Percentiles rank a stretch among this genome's conserved stretches.
These are phyloP conservation scores for Mimosa pudica DNA, from an alignment of 306 rosid species.

Conservation along the genomic window DNA sequence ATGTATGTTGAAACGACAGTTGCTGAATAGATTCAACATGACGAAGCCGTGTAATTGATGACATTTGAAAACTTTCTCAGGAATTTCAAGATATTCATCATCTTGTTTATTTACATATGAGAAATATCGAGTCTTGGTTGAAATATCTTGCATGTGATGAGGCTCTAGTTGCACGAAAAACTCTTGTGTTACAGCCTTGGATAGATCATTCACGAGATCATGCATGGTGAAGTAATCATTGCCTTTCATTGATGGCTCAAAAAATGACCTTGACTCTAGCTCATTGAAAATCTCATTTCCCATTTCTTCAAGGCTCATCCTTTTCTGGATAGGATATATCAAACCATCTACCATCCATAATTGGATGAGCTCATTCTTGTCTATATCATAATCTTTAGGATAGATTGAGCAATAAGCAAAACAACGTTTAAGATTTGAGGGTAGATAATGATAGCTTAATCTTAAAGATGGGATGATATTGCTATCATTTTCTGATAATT, in stretches of 20 bases:
- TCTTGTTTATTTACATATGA: background rate
- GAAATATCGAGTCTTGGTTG: constrained; percentile 15
- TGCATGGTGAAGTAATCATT: background rate
- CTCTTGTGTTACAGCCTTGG: background rate
- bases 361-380: background rate
- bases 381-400: background rate
- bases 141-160: background rate
- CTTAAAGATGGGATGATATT: background rate
- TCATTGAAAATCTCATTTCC: constrained; percentile 19
- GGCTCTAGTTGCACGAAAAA: background rate
- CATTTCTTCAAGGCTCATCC: background rate
- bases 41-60: background rate
- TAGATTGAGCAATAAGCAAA: background rate
- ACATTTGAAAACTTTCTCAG: background rate
- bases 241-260: background rate
- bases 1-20: background rate
- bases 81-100: fast-evolving
- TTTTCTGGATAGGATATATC: background rate
- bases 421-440: background rate
- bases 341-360: constrained; percentile 21
- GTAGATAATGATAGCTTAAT: constrained; percentile 5
- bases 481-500: constrained; percentile 5
- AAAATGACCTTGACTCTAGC: constrained; percentile 21
- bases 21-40: background rate
- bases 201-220: constrained; percentile 33